phyloP scores from a whole-genome alignment of 345 rosid species.

The Mallotus nudiflorus region DNA sequence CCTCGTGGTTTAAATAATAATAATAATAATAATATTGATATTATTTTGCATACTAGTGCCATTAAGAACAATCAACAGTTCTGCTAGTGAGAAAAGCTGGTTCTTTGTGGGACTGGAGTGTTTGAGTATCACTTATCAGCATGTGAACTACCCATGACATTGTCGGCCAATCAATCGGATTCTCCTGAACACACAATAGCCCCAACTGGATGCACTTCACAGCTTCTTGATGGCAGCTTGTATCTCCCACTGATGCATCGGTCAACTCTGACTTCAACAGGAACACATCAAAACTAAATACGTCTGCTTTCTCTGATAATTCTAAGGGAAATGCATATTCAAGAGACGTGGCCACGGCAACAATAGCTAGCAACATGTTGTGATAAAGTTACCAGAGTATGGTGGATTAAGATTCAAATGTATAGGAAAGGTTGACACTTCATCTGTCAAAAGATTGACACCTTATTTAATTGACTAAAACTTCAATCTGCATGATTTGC shows the following conservation, averaged over 20 bases:
- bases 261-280: constrained; percentile 9
- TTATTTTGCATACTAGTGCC: no score
- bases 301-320: constrained; percentile 19
- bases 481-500: no score
- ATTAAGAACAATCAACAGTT: background rate
- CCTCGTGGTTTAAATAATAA: no score
- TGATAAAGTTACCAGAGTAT: no score
- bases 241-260: constrained; percentile 6
- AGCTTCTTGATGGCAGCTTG: background rate
- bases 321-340: constrained; percentile 13
- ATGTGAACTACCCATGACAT: constrained; percentile 12
- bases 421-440: no score
- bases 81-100: constrained; percentile 1
- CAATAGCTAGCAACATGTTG: background rate
- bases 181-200: constrained; percentile 13
- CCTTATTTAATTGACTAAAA: no score
- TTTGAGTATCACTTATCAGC: background rate
- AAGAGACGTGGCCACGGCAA: constrained; percentile 17
- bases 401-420: no score
- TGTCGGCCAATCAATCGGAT: constrained; percentile 10
- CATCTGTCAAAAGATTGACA: no score
- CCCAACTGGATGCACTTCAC: constrained; percentile 15
- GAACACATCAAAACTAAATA: constrained; percentile 18
- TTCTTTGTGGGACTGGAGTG: constrained; percentile 3
- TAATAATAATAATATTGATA: no score